Evolutionary conservation across 1,284 basidiomycete species (phyloP).

Genomic region (Naganishia albida): DNA sequence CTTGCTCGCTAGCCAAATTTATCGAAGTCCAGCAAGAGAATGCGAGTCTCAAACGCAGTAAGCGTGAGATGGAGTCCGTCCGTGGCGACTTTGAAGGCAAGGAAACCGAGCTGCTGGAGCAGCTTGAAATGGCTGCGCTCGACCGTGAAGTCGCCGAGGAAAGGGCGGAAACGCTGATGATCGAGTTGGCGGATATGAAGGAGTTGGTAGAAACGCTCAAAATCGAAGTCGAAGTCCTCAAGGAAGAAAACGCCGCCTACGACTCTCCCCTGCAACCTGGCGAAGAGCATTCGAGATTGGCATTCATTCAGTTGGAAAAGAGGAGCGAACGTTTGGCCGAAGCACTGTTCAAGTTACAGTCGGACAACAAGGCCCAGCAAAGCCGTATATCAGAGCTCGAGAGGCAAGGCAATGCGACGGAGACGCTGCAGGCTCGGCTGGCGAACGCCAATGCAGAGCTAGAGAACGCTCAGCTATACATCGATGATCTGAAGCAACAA

Average conservation of each 20-base stretch:
- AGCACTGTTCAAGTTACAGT: constrained; percentile 79
- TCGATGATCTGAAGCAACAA: constrained; percentile 91
- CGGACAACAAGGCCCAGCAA: constrained; percentile 78
- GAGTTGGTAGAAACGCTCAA: constrained; percentile 79
- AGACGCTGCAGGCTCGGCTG: constrained; percentile 32
- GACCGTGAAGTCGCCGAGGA: constrained; percentile 98
- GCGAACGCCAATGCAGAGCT: constrained; percentile 77
- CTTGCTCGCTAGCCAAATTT: constrained; percentile 64
- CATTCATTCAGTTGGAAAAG: constrained; percentile 89
- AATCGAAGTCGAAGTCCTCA: constrained; percentile 78
- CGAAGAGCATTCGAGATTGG: constrained; percentile 64
- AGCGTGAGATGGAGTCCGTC: constrained; percentile 66
- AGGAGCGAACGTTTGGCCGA: constrained; percentile 95
- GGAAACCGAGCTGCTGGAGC: constrained; percentile 74
- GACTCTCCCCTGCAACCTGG: constrained; percentile 56
- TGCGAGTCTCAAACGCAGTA: constrained; percentile 65
- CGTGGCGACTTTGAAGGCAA: constrained; percentile 65
- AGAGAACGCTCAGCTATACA: constrained; percentile 79
- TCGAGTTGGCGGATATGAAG: constrained; percentile 72
- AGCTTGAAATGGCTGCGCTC: constrained; percentile 89
- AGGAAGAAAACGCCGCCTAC: constrained; percentile 58
- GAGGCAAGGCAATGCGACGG: constrained; percentile 63
- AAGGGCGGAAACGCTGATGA: constrained; percentile 75
- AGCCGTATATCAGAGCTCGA: constrained; percentile 82
- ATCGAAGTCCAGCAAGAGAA: constrained; percentile 75